Base-by-base conservation (phyloP, 768 basidiomycete species). In the Lactifluus pinguis region DNA sequence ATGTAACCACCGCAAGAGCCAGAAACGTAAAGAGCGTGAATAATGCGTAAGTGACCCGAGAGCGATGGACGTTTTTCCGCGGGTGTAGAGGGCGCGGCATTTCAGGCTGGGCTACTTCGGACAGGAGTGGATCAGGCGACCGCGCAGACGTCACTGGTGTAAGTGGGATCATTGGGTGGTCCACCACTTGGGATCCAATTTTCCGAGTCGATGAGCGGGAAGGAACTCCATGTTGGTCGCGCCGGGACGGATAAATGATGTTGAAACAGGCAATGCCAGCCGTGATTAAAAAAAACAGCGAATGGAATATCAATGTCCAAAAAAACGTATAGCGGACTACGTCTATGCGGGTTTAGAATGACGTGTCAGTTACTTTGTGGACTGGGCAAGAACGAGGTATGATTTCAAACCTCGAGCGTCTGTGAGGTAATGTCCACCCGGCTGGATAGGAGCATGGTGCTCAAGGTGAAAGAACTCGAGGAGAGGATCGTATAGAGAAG, bases 321-420 rank as follows among this genome's bases (percentile, higher is more conserved):
- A 53, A 66, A 38, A 66, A 66, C 7, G 63, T 66, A 57, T 61
- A 66, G 39, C 60, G 63, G 53, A 66, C 64, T n/a, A 61, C 65
- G 17, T 66, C 65, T 66, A 48, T 45, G 19, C 39, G 21, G 25
- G 15, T 32, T 53, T 45, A 15, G 19, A 53, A 21, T 45, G 45
- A 29, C n/a, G 50, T 47, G 50, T 61, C 42, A 47, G 60, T 44
- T 44, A 30, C 8, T 34, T 48, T 13, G 11, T 21, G 6, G 15
- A 21, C 30, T 30, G n/a, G 39, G 21, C 38, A 54, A 30, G 32
- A 49, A 49, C 2, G 1, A 14, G 42, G 17, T 3, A 38, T 32
- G 34, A 17, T 29, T 6, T 19, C 55, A 53, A 42, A 62, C 61
- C 61, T 49, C 51, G 39, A 2, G 38, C 57, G 14, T 58, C 51